Evolutionary conservation across 495 filamentous ascomycete genomes (phyloP), one percentile per base, ranked within the genome.

Genomic region (Neurospora africana): DNA sequence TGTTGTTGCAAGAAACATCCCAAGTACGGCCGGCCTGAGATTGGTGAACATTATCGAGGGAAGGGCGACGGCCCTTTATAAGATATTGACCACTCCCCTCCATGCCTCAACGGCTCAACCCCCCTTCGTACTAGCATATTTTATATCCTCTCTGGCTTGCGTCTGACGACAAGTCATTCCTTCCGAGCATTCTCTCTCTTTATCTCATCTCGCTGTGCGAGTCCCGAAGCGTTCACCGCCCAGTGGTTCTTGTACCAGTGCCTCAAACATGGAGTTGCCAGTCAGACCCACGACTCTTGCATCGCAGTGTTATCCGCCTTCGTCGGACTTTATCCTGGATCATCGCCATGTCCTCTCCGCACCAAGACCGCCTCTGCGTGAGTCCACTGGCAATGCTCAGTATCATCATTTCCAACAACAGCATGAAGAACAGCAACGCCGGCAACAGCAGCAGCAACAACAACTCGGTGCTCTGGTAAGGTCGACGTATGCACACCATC

Each of bases 151-250:
- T 79, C 69, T 78, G 79, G 76, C 80, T 78, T 75, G 75, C 80
- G 74, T 74, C 70, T 75, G 77, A 75, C 73, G 30, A 72, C 53
- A 41, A 71, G 69, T 73, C 79, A 81, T 80, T 81, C 79, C 80
- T 77, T 70, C 69, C 72, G 30, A 68, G 85, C 87, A 88, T 88
- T 88, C 86, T 86, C 84, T 87, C 79, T 86, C 83, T 83, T 79
- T 82, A 80, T 82, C 79, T 83, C 79, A 81, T 83, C 86, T 81
- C 84, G 82, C 75, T 70, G 37, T 43, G 68, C 30, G 61, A 72
- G 73, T 77, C 72, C 73, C 41, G 8, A 67, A 70, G 43, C 67
- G 70, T 72, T 71, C 70, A 44, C 58, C 30, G 36, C 35, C 40
- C 6, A 23, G n/a, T 70, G 67, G 30, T 58, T 61, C 58, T 70